Evolutionary conservation across 78 protist genomes (phyloP), one percentile per base, ranked within the genome.

Genomic region (Diacronema lutheri): DNA sequence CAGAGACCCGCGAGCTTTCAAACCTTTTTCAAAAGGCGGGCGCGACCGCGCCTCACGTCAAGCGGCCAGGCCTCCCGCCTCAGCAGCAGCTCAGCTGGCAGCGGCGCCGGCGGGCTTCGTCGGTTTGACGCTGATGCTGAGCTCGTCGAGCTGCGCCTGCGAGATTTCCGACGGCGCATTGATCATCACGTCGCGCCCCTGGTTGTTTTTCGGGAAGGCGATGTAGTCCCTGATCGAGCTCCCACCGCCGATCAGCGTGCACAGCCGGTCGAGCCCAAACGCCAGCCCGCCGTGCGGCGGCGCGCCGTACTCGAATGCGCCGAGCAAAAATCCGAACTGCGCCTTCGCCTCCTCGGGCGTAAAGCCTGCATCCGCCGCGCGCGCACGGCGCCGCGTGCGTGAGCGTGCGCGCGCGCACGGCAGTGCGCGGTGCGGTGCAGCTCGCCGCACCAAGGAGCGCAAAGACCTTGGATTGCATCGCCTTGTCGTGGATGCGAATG

Each of bases 221-320:
- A 72, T 72, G 79, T 13, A 72, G 37, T 72, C 37, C 31, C 79
- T 2, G 44, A 72, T 72, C 31, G 55, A 13, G 13, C 40, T 72
- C 79, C 14, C 4, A 9, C 44, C 44, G 79, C 79, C 79, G 50
- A 72, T 25, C 29, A 72, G n/a, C 55, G 55, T 72, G 44, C 79
- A 72, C 58, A 72, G 29, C 38, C 79, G 79, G 44, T 72, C 79
- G 79, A 72, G 37, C 10, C 79, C 79, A 35, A 72, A 72, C 79
- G 79, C 79, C 38, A 72, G 79, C 12, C 79, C 79, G 29, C 79
- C 79, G 79, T 72, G 79, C 50, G 79, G 79, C 37, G 79, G 79
- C 79, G 79, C 79, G 31, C 79, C 79, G 79, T 72, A 72, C 79
- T 72, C 79, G 37, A 72, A 72, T 7, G 79, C 79, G 50, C 79